Percentiles rank a stretch among this genome's conserved stretches.
These are phyloP conservation scores for Macrolepiota albuminosa DNA, from an alignment of 768 basidiomycete genomes.

Conservation along the genomic window DNA sequence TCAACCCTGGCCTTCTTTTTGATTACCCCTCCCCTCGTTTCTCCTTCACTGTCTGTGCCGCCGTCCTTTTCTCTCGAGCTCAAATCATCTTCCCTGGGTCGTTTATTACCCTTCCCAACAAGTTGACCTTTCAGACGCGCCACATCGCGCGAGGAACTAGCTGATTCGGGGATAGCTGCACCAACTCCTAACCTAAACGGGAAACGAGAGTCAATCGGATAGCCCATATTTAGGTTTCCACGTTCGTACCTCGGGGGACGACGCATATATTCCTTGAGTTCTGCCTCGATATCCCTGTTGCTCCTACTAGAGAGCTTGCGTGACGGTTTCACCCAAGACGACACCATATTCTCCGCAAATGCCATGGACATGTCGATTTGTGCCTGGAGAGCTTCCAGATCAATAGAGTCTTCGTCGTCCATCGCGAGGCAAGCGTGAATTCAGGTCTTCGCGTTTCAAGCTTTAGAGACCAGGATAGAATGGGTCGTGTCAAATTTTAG, in stretches of 20 bases:
- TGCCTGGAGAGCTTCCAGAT: slow-evolving; percentile 69
- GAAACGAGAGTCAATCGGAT: slow-evolving; percentile 1
- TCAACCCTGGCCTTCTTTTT: slow-evolving; percentile 58
- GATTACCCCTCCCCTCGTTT: slow-evolving; percentile 52
- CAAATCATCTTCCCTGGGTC: slow-evolving; percentile 36
- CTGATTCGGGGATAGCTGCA: slow-evolving; percentile 49
- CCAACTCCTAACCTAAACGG: slow-evolving; percentile 67
- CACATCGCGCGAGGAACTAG: slow-evolving; percentile 45
- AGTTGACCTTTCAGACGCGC: slow-evolving; percentile 61
- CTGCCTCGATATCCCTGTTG: slow-evolving; percentile 38
- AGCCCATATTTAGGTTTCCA: slow-evolving; percentile 6
- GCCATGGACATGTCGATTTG: slow-evolving; percentile 80
- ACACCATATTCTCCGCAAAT: slow-evolving; percentile 64
- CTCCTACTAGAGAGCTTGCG: slow-evolving; percentile 32
- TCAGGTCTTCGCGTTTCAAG: not conserved
- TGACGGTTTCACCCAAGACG: slow-evolving; percentile 70
- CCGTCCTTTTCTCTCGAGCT: slow-evolving; percentile 16
- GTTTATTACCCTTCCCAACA: slow-evolving; percentile 44
- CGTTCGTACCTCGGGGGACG: slow-evolving; percentile 60
- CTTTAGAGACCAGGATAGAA: not conserved
- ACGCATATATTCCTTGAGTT: slow-evolving; percentile 64
- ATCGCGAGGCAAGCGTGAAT: slow-evolving; percentile 9
- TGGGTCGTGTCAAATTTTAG: not conserved
- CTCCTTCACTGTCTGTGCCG: slow-evolving; percentile 46
- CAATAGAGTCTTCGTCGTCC: slow-evolving; percentile 52